Evolutionary conservation across 371 early-diverging fungal genomes (phyloP), one percentile per base, ranked within the genome.

Genomic region (Apophysomyces elegans): DNA sequence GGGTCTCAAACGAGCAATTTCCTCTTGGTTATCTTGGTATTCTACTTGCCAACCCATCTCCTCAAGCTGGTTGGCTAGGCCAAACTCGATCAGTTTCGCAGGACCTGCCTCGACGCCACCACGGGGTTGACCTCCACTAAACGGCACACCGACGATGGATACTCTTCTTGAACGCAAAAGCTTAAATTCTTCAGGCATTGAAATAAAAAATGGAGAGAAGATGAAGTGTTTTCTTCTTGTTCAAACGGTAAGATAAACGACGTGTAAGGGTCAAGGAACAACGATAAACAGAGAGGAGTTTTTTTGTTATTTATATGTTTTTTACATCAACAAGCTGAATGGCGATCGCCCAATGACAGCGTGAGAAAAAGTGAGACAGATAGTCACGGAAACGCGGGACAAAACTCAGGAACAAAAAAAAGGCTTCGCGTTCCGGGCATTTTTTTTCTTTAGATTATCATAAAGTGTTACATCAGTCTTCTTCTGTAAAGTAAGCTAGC

Each of bases 21-120:
- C 79, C 63, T 88, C 87, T 68, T 87, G 81, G 65, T 89, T 84
- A 37, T 83, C 86, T 72, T 91, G 89, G 61, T 92, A 84, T 59
- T 86, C 84, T 32, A 93, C 90, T 1, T 73, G 62, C 89, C 91
- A 95, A 37, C 90, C 93, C 67, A 96, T 86, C 58, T 85, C 88
- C 73, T 90, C 72, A 62, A 95, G 76, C 73, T 96, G 95, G 43
- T 87, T 85, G 46, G 90, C 72, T 26, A 96, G 79, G 37, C 95
- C 96, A 70, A 86, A 88, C 66, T 94, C 91, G 41, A 94, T 74
- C 65, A 96, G 82, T 63, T 86, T 86, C 16, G 87, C 75, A 14
- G 95, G 95, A 9, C 94, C 96, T 56, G 87, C 80, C 67, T 96
- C 96, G 11, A 96, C 96, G 63, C 96, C 96, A 59, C 81, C 86